Conservation (phyloP, 192 early-diverging fungal genomes). For the Backusella psychrophila region DNA sequence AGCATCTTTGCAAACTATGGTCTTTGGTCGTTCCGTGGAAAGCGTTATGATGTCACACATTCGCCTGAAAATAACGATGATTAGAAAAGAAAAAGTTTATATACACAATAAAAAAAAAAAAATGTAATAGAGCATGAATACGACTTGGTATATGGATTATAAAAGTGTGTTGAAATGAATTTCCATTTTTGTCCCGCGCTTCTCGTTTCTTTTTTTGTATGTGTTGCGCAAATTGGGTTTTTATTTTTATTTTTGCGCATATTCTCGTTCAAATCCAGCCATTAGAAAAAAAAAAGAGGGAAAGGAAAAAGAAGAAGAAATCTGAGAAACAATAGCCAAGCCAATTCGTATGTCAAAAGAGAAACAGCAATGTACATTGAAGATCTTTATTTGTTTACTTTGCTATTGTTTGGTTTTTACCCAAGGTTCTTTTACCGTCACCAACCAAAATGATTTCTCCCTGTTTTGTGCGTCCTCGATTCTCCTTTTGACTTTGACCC, state of each 20-base stretch:
- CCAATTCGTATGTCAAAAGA: slow-evolving; percentile 3
- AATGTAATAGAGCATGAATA: not conserved
- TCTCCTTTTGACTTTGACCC: not conserved
- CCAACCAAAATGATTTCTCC: no score
- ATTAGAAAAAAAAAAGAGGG: not conserved
- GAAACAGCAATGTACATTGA: not conserved
- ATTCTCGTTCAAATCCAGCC: not conserved
- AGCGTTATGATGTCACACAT: slow-evolving; percentile 71
- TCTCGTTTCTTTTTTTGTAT: not conserved
- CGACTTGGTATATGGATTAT: not conserved
- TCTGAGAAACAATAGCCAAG: not conserved
- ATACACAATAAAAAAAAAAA: not conserved
- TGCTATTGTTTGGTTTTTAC: no score
- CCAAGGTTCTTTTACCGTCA: no score
- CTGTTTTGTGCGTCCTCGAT: not conserved
- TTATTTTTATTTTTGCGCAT: not conserved
- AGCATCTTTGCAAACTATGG: slow-evolving; percentile 76
- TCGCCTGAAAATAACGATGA: slow-evolving; percentile 20
- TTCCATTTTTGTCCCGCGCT: not conserved
- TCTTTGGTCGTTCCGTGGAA: slow-evolving; percentile 77
- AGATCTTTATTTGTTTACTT: not conserved
- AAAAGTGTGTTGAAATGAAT: no score
- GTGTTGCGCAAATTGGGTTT: not conserved
- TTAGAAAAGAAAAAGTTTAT: not conserved
- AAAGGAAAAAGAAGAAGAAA: not conserved